Conservation (phyloP, 768 basidiomycete species). For the Mycena rebaudengoi region DNA sequence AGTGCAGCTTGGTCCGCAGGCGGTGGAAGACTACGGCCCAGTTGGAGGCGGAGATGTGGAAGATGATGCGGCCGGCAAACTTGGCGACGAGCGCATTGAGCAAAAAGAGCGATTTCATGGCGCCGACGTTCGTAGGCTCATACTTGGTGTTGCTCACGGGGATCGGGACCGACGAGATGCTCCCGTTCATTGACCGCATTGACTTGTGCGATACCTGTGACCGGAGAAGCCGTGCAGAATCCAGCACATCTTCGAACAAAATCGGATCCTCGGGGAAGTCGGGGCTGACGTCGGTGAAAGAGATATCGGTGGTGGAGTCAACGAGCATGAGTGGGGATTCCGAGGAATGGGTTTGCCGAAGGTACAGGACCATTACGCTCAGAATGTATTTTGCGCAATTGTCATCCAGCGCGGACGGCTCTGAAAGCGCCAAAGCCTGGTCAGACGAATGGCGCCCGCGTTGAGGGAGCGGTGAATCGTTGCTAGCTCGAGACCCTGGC, state of each 20-base stretch:
- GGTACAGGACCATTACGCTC: constrained; percentile 83
- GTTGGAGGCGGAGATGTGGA: constrained; percentile 87
- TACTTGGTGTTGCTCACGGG: constrained; percentile 52
- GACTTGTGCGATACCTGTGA: neutral
- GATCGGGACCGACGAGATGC: constrained; percentile 52
- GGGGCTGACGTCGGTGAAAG: constrained; percentile 74
- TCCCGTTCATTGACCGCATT: constrained; percentile 6
- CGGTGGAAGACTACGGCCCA: constrained; percentile 82
- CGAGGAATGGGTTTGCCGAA: constrained; percentile 71
- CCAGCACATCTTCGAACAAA: neutral
- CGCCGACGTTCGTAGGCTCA: constrained; percentile 70
- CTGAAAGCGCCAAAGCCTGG: constrained; percentile 58
- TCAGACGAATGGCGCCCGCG: constrained; percentile 54
- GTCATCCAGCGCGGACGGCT: constrained; percentile 82
- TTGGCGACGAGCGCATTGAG: constrained; percentile 72
- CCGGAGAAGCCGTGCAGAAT: neutral
- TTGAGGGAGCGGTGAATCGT: constrained; percentile 49
- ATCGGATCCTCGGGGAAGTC: constrained; percentile 71
- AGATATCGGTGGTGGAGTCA: constrained; percentile 68
- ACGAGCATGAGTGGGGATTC: constrained; percentile 65
- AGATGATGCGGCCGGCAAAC: constrained; percentile 82
- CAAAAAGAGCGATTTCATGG: constrained; percentile 60
- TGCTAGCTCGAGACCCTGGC: constrained; percentile 53
- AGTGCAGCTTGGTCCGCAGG: constrained; percentile 73
- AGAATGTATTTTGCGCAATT: constrained; percentile 82